These are phyloP conservation scores for Dujonia santamariae DNA, from an alignment of 1,139 yeast genomes.

Conservation along the genomic window DNA sequence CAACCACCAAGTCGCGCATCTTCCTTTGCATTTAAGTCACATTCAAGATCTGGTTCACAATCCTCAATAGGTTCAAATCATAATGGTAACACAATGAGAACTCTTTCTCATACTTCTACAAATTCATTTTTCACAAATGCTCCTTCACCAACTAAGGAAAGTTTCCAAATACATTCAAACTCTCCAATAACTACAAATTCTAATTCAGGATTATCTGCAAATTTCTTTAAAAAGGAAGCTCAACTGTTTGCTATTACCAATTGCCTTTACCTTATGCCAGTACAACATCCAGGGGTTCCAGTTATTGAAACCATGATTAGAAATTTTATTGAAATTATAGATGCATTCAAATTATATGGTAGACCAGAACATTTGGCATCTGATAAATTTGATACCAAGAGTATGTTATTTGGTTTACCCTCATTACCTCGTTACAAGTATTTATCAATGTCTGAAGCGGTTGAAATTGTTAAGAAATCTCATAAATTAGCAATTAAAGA, in stretches of 20 bases:
- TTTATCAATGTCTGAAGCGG: constrained; percentile 39
- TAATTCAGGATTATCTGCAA: constrained; percentile 6
- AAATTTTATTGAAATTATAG: constrained; percentile 50
- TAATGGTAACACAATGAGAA: constrained; percentile 21
- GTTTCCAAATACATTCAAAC: constrained; percentile 1
- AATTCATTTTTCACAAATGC: constrained; percentile 25
- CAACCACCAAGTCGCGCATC: constrained; percentile 10
- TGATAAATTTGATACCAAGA: constrained; percentile 40
- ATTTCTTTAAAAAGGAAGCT: constrained; percentile 24
- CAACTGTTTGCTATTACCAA: constrained; percentile 32
- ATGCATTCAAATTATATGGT: constrained; percentile 53
- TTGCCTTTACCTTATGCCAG: constrained; percentile 50
- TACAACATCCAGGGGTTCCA: constrained; percentile 52
- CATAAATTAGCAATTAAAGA: constrained; percentile 26
- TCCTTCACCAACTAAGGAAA: constrained; percentile 16
- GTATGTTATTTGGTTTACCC: constrained; percentile 55
- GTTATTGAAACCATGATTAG: constrained; percentile 59
- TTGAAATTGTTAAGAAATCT: constrained; percentile 28
- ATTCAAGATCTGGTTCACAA: constrained; percentile 6
- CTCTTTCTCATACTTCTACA: constrained; percentile 21
- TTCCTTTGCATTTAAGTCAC: constrained; percentile 8
- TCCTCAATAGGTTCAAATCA: constrained; percentile 4
- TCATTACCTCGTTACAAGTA: constrained; percentile 55
- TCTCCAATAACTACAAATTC: constrained; percentile 14
- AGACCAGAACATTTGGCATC: constrained; percentile 50